Conservation (phyloP, 2,329 filamentous ascomycete species). For the Aspergillus sp. region DNA sequence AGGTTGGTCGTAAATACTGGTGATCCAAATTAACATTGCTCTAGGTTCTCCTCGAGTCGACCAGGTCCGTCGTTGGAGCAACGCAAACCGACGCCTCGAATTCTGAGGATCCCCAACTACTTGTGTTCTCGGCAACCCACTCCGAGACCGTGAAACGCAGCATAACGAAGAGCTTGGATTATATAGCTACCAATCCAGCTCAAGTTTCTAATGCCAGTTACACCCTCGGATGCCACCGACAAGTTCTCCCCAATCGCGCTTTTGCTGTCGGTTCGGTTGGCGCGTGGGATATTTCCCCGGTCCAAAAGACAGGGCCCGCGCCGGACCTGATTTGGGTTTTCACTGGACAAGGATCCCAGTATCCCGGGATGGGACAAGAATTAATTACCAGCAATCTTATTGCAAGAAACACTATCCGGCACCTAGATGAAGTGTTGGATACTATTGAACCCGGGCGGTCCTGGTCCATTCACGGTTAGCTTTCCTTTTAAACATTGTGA, state of each 20-base stretch:
- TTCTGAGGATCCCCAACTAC: background rate
- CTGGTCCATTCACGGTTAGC: background rate
- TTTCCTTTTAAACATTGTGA: background rate
- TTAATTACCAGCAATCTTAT: background rate
- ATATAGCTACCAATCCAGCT: background rate
- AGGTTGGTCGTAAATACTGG: background rate
- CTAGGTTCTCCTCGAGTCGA: background rate
- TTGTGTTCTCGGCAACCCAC: conserved; percentile 2
- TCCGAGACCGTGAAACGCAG: background rate
- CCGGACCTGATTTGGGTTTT: conserved; percentile 16
- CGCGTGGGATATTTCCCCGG: background rate
- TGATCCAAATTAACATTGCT: background rate
- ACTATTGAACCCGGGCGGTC: background rate
- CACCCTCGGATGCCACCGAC: background rate
- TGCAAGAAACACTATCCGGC: background rate
- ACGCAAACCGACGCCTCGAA: background rate
- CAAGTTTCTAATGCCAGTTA: background rate
- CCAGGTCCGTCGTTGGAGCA: background rate
- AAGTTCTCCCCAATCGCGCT: background rate
- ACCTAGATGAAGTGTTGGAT: background rate
- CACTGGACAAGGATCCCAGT: conserved; percentile 35
- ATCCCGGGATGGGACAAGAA: conserved; percentile 25
- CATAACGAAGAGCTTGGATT: background rate
- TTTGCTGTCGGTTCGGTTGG: background rate
- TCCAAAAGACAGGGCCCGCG: conserved; percentile 21